Evolutionary conservation across 1,139 yeast genomes (phyloP).

Genomic region (Hyphopichia pseudoburtonii): DNA sequence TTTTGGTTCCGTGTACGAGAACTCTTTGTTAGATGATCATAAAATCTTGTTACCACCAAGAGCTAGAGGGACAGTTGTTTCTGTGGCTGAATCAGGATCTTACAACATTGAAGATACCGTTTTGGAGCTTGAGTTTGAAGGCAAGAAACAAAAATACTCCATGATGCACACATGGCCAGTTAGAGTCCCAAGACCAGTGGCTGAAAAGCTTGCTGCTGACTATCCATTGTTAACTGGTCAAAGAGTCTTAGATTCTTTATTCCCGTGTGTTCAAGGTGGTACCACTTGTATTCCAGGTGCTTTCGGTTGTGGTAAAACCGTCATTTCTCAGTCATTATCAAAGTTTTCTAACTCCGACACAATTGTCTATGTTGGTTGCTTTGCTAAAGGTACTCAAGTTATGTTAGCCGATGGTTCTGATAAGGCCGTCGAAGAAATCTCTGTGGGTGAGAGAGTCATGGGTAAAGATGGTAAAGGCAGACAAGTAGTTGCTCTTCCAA

Average conservation of each 20-base stretch:
- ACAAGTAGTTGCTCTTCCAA: constrained; percentile 39
- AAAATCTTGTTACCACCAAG: constrained; percentile 95
- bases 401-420: constrained; percentile 42
- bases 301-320: constrained; percentile 99
- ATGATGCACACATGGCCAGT: constrained; percentile 99
- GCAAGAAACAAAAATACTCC: constrained; percentile 73
- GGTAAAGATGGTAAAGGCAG: constrained; percentile 44
- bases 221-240: constrained; percentile 97
- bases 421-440: constrained; percentile 28
- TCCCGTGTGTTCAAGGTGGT: constrained; percentile 99
- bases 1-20: constrained; percentile 90
- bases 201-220: constrained; percentile 89
- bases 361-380: constrained; percentile 87
- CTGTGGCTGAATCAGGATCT: constrained; percentile 85
- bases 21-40: constrained; percentile 88
- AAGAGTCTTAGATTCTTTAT: constrained; percentile 94
- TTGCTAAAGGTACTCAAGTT: constrained; percentile 36
- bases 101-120: constrained; percentile 87
- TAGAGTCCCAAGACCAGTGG: constrained; percentile 98
- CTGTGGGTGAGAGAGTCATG: constrained; percentile 39
- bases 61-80: constrained; percentile 95
- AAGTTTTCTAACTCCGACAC: constrained; percentile 96
- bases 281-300: constrained; percentile 99
- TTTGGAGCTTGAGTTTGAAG: constrained; percentile 92
- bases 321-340: constrained; percentile 94